phyloP scores from a whole-genome alignment of 805 yeast species.

The Maudiozyma serrabonitensis region DNA sequence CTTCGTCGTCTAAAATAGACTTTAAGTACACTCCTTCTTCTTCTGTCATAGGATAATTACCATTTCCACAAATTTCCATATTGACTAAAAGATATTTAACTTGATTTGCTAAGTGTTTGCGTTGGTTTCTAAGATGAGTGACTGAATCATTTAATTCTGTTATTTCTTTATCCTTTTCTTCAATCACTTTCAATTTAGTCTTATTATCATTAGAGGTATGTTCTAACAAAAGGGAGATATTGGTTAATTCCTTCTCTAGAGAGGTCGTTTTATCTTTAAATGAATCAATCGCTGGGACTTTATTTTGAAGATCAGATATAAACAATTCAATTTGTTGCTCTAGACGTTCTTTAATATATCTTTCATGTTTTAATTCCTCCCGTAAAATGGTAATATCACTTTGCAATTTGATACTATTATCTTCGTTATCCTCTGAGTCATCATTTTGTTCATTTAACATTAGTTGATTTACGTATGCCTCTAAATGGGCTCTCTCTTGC shows the following conservation, averaged over 20 bases:
- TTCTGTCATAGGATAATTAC: slow-evolving; percentile 48
- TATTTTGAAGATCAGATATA: slow-evolving; percentile 62
- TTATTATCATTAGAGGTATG: slow-evolving; percentile 43
- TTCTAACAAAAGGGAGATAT: slow-evolving; percentile 47
- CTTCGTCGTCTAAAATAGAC: slow-evolving; percentile 27
- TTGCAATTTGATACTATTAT: background rate
- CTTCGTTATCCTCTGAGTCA: background rate
- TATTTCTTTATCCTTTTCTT: slow-evolving; percentile 9
- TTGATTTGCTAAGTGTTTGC: slow-evolving; percentile 69
- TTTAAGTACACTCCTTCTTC: slow-evolving; percentile 55
- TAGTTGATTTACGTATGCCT: slow-evolving; percentile 36
- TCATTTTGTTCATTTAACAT: slow-evolving; percentile 12
- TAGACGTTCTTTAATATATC: slow-evolving; percentile 55
- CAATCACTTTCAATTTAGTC: slow-evolving; percentile 21
- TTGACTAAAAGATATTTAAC: slow-evolving; percentile 63
- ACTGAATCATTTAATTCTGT: slow-evolving; percentile 27
- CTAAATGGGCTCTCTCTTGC: slow-evolving; percentile 31
- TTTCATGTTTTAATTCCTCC: slow-evolving; percentile 57
- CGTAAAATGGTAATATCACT: slow-evolving; percentile 50
- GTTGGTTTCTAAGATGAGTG: slow-evolving; percentile 40
- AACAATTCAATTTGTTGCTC: slow-evolving; percentile 60
- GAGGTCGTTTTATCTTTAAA: slow-evolving; percentile 48
- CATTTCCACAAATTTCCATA: slow-evolving; percentile 43
- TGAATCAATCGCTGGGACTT: slow-evolving; percentile 64
- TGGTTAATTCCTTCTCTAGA: slow-evolving; percentile 45